Base-by-base conservation (phyloP, 768 basidiomycete genomes). In the Rhizopogon vinicolor region DNA sequence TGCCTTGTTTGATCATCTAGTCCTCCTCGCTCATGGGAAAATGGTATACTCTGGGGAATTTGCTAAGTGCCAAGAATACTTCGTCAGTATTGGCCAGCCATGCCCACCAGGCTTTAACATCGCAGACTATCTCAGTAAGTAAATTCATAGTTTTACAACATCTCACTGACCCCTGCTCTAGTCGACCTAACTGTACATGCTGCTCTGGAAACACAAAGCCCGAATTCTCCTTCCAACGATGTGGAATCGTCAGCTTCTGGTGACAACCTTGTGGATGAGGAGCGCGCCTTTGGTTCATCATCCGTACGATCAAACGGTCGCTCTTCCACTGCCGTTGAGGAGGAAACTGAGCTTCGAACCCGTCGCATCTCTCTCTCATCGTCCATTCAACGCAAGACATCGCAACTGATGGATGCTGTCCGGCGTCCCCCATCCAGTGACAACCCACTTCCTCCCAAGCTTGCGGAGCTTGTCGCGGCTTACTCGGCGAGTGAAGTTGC, bases 101-200 rank as follows among this genome's bases (percentile, higher is more conserved):
- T 99, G 97, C 65, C 97, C 97, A 5, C 76, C 85, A 9, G 97
- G 96, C 0, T 98, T 94, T 70, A 99, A 99, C 66, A 91, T 98
- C 60, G 97, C 96, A 0, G 97, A 99, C 73, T 98, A 85, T 72
- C 74, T 98, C 54, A 98, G 94, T 95, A 66, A 52, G 89, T 80
- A 41, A 40, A n/a, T 8, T 45, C 2, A 6, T 29, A 6, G 18
- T 39, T 22, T 29, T 33, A 35, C 5, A 4, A 10, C 16, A 39
- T 19, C 18, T 4, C 18, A 18, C 35, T 54, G 35, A 49, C 46
- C 7, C 54, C 1, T 55, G 18, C 40, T 31, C 4, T 64, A 89
- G 89, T 90, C 60, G 89, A 91, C 67, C 65, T 90, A 44, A 90
- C 87, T 0, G 82, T 86, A 74, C 81, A 85, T 41, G 80, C 82